Base-by-base conservation (phyloP, 176 grass and related monocot species). In the Poa annua region DNA sequence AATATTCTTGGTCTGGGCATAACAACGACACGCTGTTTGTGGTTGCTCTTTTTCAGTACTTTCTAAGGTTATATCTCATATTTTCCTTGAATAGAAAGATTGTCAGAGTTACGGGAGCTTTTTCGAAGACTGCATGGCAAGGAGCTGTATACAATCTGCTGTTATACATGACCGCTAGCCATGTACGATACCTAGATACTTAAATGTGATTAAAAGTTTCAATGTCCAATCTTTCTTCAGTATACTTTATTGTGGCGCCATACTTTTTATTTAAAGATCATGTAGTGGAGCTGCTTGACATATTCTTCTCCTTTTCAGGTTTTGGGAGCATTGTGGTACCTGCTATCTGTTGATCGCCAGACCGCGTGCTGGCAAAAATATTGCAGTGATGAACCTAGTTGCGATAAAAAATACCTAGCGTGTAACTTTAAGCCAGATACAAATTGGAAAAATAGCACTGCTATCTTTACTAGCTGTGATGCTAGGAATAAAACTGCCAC, bases 161-260 rank as follows among this genome's bases (percentile, higher is more conserved):
- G 22, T 83, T 99, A 68, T 99, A 99, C 83, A 93, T 96, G 93
- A 99, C 95, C 56, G 96, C 96, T 33, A 99, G 96, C 75, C 96
- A 99, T 93, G 96, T 96, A 93, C 17, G 89, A 11, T 86, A 84
- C 35, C 54, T 75, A 14, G 83, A n/a, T 85, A 81, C 26, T 81
- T 56, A 19, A 74, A 78, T 68, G 41, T 10, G 25, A 63, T 32
- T 16, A 63, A 14, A 63, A 69, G 35, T 66, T 76, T 77, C 59
- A 53, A 14, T 52, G 22, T 60, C 29, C 29, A 60, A 12, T 50
- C 29, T 72, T 80, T 52, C 5, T 5, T 25, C 52, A 66, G 32
- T 22, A 34, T 85, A 26, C 14, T 60, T 50, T 8, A 47, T 25
- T 64, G 16, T 63, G 20, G 61, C 67, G 9, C 1, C 44, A 51